Conservation (phyloP, 129 eudicot species). For the Arctium lappa region DNA sequence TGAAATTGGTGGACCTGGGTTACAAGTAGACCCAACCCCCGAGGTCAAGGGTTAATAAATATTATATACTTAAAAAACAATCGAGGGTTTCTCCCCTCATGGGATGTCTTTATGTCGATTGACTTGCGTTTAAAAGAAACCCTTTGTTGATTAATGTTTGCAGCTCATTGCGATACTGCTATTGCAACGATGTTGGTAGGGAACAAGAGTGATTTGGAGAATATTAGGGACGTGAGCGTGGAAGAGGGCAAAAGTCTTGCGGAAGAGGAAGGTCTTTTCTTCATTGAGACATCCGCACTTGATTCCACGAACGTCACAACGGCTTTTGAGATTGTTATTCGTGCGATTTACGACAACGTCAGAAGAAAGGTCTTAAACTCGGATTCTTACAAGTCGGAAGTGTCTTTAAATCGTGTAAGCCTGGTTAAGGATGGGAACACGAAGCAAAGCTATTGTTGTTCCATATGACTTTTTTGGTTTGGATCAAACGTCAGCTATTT, state of each 20-base stretch:
- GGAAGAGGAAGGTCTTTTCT: conserved; percentile 79
- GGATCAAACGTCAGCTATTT: not conserved
- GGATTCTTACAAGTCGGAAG: conserved; percentile 74
- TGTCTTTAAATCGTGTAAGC: conserved; percentile 70
- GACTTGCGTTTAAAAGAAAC: not conserved
- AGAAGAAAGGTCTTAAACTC: conserved; percentile 75
- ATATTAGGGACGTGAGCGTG: conserved; percentile 63
- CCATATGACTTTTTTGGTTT: conserved; percentile 32
- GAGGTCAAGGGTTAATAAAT: too few relatives aligned
- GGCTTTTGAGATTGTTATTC: conserved; percentile 79
- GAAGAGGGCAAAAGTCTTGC: conserved; percentile 79
- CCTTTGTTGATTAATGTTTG: conserved; percentile 3
- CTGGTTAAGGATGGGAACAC: conserved; percentile 42
- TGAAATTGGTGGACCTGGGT: too few relatives aligned
- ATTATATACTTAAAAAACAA: too few relatives aligned
- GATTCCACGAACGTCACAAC: conserved; percentile 67
- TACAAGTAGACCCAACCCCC: too few relatives aligned
- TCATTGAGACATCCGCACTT: conserved; percentile 90
- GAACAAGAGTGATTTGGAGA: conserved; percentile 79
- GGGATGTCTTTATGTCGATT: not conserved
- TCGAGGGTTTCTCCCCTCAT: not conserved
- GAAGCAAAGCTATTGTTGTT: conserved; percentile 58
- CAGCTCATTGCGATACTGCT: conserved; percentile 89
- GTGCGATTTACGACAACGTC: conserved; percentile 60
- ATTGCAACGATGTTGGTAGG: conserved; percentile 83